Evolutionary conservation across 2,329 filamentous ascomycete species (phyloP).

Genomic region (Dendrostoma leiphaemia): DNA sequence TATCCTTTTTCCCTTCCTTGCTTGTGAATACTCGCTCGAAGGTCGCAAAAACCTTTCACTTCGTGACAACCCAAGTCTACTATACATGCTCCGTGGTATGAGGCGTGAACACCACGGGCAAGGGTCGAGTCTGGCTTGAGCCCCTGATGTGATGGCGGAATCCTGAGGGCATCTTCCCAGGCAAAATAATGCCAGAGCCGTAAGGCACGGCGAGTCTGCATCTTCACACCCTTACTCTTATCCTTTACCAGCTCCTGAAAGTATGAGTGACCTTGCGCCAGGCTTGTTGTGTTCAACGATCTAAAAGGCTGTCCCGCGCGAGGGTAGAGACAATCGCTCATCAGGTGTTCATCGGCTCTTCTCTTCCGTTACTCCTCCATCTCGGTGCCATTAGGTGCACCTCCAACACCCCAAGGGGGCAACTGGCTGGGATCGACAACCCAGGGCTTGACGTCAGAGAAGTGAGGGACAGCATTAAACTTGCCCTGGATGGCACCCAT

Average conservation of each 20-base stretch:
- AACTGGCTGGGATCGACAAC: conserved; percentile 38
- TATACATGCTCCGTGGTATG: too few species aligned
- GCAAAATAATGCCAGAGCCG: too few species aligned
- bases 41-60: not conserved
- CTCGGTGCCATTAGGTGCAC: conserved; percentile 9
- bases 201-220: too few species aligned
- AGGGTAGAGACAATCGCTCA: not conserved
- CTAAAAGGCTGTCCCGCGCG: not conserved
- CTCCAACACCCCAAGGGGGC: conserved; percentile 14
- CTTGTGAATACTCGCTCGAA: not conserved
- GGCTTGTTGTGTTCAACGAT: not conserved
- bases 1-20: not conserved
- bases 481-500: conserved; percentile 64
- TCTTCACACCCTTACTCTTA: too few species aligned
- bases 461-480: conserved; percentile 58
- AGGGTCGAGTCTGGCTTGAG: too few species aligned
- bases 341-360: not conserved
- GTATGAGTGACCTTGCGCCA: not conserved
- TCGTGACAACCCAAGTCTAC: too few species aligned
- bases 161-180: too few species aligned
- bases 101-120: too few species aligned
- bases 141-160: too few species aligned
- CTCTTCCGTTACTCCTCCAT: not conserved
- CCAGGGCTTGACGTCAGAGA: conserved; percentile 58
- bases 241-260: not conserved